Evolutionary conservation across 2,329 filamentous ascomycete genomes (phyloP), one percentile per base, ranked within the genome.

Genomic region (Talaromyces sp.): DNA sequence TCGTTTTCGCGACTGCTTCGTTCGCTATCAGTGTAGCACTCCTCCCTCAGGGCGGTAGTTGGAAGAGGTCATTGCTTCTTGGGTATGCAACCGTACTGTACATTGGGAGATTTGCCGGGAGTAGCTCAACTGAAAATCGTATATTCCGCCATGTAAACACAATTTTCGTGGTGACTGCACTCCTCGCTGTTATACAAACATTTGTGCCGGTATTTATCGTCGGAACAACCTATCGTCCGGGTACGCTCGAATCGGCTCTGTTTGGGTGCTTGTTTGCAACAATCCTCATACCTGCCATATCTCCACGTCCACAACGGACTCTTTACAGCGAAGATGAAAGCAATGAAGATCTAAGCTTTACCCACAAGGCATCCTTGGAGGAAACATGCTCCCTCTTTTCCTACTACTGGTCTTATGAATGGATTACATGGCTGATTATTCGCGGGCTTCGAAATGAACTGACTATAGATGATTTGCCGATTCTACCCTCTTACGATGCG

Each of bases 361-460:
- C 65, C 8, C 64, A 67, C 7, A 65, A 67, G 33, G 48, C 37
- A 16, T 75, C 73, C 7, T 68, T 69, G 0, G 74, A 77, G 64
- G 73, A 77, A 65, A 75, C 73, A 1, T 74, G 73, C 61, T 75
- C 73, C 1, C 68, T 70, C 47, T 71, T 74, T n/a, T 75, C 73
- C 6, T 74, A 71, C 57, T 76, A 74, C 59, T 68, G 73, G 50
- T 74, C 73, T 1, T 77, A 76, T 59, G 74, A 70, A 47, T 77
- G 75, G 74, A 67, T 76, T 27, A 76, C 73, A 3, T 70, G 72
- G 37, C 64, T 76, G 22, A 74, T 76, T 9, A 41, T 73, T 39
- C 71, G 69, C 11, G 74, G 74, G 16, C 73, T 68, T 47, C 69
- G 65, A 19, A 67, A 68, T 8, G 71, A 75, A 59, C 59, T 76